Base-by-base conservation (phyloP, 1,284 basidiomycete species). In the Amylostereum chailletii region DNA sequence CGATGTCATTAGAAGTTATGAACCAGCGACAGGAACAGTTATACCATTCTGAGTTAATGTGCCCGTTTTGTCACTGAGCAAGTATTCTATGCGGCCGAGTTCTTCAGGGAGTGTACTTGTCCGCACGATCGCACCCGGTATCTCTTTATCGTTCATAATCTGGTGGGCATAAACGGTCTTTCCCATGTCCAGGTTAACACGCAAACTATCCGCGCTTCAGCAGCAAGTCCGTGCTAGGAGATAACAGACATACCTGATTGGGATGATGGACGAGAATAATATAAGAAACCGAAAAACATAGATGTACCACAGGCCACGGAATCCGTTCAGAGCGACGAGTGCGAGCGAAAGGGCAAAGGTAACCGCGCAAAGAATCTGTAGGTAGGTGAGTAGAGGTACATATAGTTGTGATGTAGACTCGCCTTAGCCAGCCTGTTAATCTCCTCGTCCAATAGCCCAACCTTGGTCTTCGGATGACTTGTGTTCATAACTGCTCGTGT, bases 401-500 rank as follows among this genome's bases (percentile, higher is more conserved):
- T 5, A 7, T 30, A 31, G 30, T 33, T 31, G 33, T 3, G 47
- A 40, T 19, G 31, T 41, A 39, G 42, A 57, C 67, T 42, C 48
- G 90, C 92, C 79, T 99, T 99, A 8, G 95, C 93, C 47, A 99
- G 79, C 45, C 83, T 80, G 65, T 99, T 99, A 57, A 99, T 94
- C 66, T 99, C 96, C 46, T 91, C 62, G 66, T 99, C 96, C 50
- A 99, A 66, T 40, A 95, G 65, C 3, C 96, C 95, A 45, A 92
- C 82, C 65, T 99, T 99, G 1, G 94, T 98, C 60, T 88, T 88
- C 0, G 96, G 94, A 67, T 97, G 92, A 57, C 89, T 94, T 1
- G 95, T 99, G 59, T 99, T 99, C 90, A 99, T 93, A n/a, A 98
- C 94, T 0, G 95, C 94, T 41, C 96, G 74, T 2, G 95, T 98